Evolutionary conservation across 768 basidiomycete species (phyloP), one percentile per base, ranked within the genome.

Genomic region (Lentinula lateritia): DNA sequence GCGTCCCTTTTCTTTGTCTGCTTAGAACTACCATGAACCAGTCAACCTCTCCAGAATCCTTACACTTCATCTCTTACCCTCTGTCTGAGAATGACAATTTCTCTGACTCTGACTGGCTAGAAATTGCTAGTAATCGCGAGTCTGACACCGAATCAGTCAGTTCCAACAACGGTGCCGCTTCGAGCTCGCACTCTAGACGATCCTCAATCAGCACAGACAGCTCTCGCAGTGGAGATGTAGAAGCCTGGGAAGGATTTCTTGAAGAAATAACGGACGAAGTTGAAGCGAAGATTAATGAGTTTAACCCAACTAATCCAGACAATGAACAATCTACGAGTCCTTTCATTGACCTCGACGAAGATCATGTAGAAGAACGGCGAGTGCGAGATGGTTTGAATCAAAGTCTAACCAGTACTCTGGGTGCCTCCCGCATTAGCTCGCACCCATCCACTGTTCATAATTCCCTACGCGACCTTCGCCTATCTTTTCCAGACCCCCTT

Each of bases 91-190:
- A 80, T 65, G 89, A 88, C 70, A 83, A 73, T 63, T 72, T 84
- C 64, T 92, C 89, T 42, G 90, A 92, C 76, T 90, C 88, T 35
- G 90, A 92, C 73, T 92, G 90, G 90, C 86, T 90, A 68, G 90
- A 92, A 68, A 81, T 92, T 66, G 76, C 87, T 35, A 86, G 84
- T 68, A 84, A 81, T 70, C 83, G 83, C 66, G 84, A 84, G 59
- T 89, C 55, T 28, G 88, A 88, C 74, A 84, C 83, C 71, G 87
- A 88, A 68, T 89, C 88, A 60, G 73, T 85, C 70, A 82, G 76
- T 65, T 84, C 85, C 65, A 84, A 75, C 71, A 85, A 85, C 68
- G 82, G 81, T 63, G 71, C 64, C 16, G 70, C 70, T 43, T 82
- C 81, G 46, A 74, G 78, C 61, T 80, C 87, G 28, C 79, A 78